These are phyloP conservation scores for Pulveroboletus sp. DNA, from an alignment of 768 basidiomycete genomes.

Conservation along the genomic window DNA sequence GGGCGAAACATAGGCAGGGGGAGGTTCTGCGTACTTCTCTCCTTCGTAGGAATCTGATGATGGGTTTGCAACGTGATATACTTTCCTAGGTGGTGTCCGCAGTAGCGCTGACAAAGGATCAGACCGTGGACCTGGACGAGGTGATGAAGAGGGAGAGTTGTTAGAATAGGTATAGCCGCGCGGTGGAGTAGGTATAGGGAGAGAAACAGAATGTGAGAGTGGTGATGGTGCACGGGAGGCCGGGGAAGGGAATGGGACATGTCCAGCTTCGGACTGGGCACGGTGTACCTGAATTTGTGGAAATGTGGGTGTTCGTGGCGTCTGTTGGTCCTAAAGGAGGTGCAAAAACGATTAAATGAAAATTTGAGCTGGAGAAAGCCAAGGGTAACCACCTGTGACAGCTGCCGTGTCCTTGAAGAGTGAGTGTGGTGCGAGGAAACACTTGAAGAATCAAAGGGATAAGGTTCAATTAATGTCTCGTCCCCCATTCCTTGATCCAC, in stretches of 20 bases:
- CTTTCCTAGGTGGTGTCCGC: constrained; percentile 37
- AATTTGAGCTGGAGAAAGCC: not conserved
- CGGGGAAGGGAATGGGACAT: constrained; percentile 8
- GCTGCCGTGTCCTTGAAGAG: constrained; percentile 1
- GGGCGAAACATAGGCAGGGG: constrained; percentile 44
- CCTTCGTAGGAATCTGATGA: constrained; percentile 24
- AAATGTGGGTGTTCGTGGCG: constrained; percentile 16
- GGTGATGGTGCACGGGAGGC: constrained; percentile 20
- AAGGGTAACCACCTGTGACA: constrained; percentile 14
- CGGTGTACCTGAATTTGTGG: constrained; percentile 26
- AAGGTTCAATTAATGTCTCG: constrained; percentile 21
- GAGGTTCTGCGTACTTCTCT: constrained; percentile 36
- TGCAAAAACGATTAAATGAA: not conserved
- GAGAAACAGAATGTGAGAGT: constrained; percentile 21
- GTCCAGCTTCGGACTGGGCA: constrained; percentile 18
- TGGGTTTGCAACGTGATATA: constrained; percentile 43
- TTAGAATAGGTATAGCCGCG: constrained; percentile 4
- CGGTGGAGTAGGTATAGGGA: constrained; percentile 16
- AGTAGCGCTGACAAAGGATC: constrained; percentile 16
- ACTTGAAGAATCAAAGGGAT: constrained; percentile 21
- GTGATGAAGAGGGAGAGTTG: constrained; percentile 9
- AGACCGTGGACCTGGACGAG: not conserved
- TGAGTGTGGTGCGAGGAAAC: constrained; percentile 20
- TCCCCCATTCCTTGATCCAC: constrained; percentile 11
- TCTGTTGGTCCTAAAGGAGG: constrained; percentile 12